Conservation (phyloP, 257 asterid genomes). For the Dorcoceras hygrometricum region DNA sequence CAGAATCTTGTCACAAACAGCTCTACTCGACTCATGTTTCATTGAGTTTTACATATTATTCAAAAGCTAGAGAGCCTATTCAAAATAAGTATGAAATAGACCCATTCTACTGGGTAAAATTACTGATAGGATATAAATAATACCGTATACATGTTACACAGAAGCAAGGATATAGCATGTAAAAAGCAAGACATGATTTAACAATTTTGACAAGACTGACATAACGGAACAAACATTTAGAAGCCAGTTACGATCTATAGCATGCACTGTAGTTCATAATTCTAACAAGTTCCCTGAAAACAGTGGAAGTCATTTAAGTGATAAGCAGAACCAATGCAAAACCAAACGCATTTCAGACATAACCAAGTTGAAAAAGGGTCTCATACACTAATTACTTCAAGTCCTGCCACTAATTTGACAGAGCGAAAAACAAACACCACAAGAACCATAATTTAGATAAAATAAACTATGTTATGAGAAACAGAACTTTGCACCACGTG, state of each 20-base stretch:
- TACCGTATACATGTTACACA: not conserved
- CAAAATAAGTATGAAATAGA: no score
- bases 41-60: no score
- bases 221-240: not conserved
- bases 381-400: not conserved
- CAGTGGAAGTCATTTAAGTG: conserved; percentile 1
- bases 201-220: not conserved
- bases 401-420: not conserved
- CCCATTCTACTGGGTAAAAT: not conserved
- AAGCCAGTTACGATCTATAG: not conserved
- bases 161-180: conserved; percentile 1
- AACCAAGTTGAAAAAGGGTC: conserved; percentile 5
- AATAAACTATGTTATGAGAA: not conserved
- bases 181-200: not conserved
- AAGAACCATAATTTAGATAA: not conserved
- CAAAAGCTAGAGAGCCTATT: no score
- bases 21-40: no score
- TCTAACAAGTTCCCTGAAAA: not conserved
- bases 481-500: conserved; percentile 14
- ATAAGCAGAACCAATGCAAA: conserved; percentile 5
- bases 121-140: not conserved
- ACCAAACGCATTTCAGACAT: not conserved
- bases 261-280: not conserved
- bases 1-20: no score
- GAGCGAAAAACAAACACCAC: not conserved